Evolutionary conservation across 257 asterid species (phyloP).

Genomic region (Salvia miltiorrhiza): DNA sequence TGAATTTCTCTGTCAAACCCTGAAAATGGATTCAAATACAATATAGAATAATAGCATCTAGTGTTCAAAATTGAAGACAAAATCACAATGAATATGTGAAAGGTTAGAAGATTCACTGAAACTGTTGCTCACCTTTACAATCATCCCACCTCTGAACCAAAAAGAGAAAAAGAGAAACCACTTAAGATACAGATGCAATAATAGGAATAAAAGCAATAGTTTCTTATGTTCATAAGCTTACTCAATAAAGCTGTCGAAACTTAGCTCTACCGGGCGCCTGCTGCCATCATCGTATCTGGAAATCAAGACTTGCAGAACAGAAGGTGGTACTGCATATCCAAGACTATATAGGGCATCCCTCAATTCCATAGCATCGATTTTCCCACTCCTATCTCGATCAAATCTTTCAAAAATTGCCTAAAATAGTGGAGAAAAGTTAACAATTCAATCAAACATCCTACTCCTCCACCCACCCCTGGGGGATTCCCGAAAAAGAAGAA

Average conservation of each 20-base stretch:
- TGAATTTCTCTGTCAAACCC: conserved; percentile 91
- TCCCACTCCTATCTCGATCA: conserved; percentile 82
- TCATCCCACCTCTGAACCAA: conserved; percentile 78
- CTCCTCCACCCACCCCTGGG: not conserved
- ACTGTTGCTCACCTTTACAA: conserved; percentile 61
- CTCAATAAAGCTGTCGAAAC: conserved; percentile 82
- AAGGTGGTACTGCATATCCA: conserved; percentile 73
- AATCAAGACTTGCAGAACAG: conserved; percentile 68
- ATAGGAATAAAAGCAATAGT: not conserved
- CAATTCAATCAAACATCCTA: not conserved
- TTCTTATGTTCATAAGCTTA: conserved; percentile 30
- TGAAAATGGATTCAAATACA: conserved; percentile 26
- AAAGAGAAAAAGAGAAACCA: not conserved
- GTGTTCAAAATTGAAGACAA: not conserved
- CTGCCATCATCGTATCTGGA: conserved; percentile 75
- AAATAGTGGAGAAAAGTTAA: not conserved
- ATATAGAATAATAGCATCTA: not conserved
- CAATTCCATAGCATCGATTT: conserved; percentile 69
- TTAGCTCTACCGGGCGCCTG: conserved; percentile 54
- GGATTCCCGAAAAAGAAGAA: too few relatives aligned
- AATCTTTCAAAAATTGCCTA: conserved; percentile 73
- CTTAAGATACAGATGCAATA: not conserved
- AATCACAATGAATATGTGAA: not conserved
- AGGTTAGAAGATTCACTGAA: not conserved
- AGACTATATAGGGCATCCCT: conserved; percentile 72